These are phyloP conservation scores for Dendrobium nobile DNA, from an alignment of 106 monocot species.

Conservation along the genomic window DNA sequence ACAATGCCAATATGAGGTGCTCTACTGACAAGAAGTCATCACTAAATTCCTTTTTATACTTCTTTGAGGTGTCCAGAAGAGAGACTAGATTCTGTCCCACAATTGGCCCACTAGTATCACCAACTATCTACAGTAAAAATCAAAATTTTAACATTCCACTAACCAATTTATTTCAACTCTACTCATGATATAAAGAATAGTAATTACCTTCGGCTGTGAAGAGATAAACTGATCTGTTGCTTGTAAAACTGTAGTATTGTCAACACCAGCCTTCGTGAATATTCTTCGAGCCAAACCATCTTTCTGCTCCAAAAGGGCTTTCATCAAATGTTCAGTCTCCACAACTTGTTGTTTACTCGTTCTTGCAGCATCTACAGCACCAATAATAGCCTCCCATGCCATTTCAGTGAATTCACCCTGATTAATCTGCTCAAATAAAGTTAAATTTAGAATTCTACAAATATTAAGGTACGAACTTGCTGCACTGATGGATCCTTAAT, in stretches of 20 bases:
- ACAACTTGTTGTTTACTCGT: conserved; percentile 67
- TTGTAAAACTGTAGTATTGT: conserved; percentile 74
- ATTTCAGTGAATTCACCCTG: conserved; percentile 71
- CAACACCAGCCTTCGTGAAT: conserved; percentile 75
- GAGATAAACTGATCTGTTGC: conserved; percentile 68
- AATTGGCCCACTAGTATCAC: conserved; percentile 58
- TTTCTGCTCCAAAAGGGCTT: conserved; percentile 87
- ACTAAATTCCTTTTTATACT: conserved; percentile 66
- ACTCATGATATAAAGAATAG: not conserved
- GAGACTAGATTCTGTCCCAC: conserved; percentile 45
- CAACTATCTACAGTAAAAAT: conserved; percentile 36
- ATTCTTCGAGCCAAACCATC: conserved; percentile 88
- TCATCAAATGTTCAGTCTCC: conserved; percentile 92
- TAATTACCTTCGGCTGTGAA: conserved; percentile 62
- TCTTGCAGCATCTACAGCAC: conserved; percentile 68
- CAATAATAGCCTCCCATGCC: conserved; percentile 76
- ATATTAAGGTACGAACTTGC: not conserved
- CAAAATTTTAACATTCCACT: not conserved
- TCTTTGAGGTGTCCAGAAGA: conserved; percentile 76
- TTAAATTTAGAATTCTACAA: not conserved
- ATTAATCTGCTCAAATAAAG: conserved; percentile 30
- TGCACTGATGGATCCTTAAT: not conserved
- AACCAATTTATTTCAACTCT: not conserved
- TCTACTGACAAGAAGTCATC: conserved; percentile 91
- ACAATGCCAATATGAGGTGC: conserved; percentile 68